Evolutionary conservation across 371 early-diverging fungal genomes (phyloP), one percentile per base, ranked within the genome.

Genomic region (Batkoa obscura): DNA sequence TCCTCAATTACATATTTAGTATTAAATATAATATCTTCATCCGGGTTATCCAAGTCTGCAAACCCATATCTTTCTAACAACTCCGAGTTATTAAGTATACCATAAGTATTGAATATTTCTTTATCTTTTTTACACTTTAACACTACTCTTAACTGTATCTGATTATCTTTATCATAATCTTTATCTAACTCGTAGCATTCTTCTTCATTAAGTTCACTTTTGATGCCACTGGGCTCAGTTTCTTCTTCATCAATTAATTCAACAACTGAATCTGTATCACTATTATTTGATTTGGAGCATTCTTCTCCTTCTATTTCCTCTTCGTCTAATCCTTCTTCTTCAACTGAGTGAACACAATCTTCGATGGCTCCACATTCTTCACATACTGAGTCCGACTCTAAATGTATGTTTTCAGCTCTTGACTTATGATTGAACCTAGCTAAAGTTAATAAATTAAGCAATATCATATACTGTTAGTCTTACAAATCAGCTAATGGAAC

Each of bases 91-190:
- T 79, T 69, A 31, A 78, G 83, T 39, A 81, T 74, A n/a, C 93
- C 93, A 55, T 90, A 90, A 2, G 86, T 85, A 60, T 87, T 88
- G 63, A 80, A 88, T 10, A 90, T 66, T 65, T 90, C 89, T 42
- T 75, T 72, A n/a, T 78, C 80, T 48, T 75, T 72, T 47, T 70
- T 68, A 50, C 75, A 71, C 5, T 78, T 65, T 46, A 71, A 68
- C 38, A 82, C 78, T 43, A 86, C 64, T 4, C 74, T 70, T 73
- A 92, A 86, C 50, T 86, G 86, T 54, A 74, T 74, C 2, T 75
- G 70, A 37, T 81, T 81, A 38, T 71, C 66, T 47, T 64, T 60
- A 31, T 73, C 66, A 10, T 74, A 73, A 9, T 74, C 73, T 31
- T 73, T 70, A 9, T 71, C 67, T 1, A 65, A 64, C 8, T 66